Evolutionary conservation across 2,329 filamentous ascomycete species (phyloP).

Genomic region (Cryphonectria japonica): DNA sequence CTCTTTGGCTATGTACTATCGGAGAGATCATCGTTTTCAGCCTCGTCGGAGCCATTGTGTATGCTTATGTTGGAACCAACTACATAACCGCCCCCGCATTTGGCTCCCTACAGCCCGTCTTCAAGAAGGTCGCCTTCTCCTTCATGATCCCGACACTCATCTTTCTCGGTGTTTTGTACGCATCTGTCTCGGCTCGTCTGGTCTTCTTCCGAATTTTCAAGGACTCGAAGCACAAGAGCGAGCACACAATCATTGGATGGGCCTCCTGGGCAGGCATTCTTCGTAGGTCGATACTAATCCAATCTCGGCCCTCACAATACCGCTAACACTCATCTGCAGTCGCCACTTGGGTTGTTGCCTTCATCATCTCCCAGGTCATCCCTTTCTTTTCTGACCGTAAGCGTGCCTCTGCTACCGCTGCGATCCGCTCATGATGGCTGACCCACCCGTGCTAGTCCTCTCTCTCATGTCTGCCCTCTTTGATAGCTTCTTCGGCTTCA

Average conservation of each 20-base stretch:
- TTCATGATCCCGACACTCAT: constrained; percentile 97
- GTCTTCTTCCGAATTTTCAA: constrained; percentile 89
- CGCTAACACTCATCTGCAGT: constrained; percentile 41
- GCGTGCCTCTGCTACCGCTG: constrained; percentile 42
- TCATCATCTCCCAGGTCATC: constrained; percentile 90
- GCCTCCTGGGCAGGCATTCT: constrained; percentile 76
- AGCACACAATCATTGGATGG: constrained; percentile 85
- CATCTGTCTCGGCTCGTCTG: constrained; percentile 86
- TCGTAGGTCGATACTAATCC: constrained; percentile 40
- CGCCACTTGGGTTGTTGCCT: constrained; percentile 80
- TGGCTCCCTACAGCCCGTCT: constrained; percentile 76
- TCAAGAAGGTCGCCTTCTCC: constrained; percentile 87
- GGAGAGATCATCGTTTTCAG: constrained; percentile 86
- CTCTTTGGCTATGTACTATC: constrained; percentile 87
- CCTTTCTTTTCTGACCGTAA: constrained; percentile 83
- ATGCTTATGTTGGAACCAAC: constrained; percentile 85
- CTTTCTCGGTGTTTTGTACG: constrained; percentile 89
- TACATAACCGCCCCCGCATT: constrained; percentile 90
- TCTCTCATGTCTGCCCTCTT: constrained; percentile 85
- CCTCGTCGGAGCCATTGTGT: constrained; percentile 78
- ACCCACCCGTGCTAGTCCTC: constrained; percentile 47
- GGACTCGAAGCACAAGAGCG: constrained; percentile 76
- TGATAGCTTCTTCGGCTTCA: constrained; percentile 93
- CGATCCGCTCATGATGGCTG: background rate
- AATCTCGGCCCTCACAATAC: background rate